A percentile compares a stretch with the other conserved stretches of the same genome.
phyloP scores from a whole-genome alignment of 2,329 filamentous ascomycete genomes.

The Zasmidium citrigriseum region DNA sequence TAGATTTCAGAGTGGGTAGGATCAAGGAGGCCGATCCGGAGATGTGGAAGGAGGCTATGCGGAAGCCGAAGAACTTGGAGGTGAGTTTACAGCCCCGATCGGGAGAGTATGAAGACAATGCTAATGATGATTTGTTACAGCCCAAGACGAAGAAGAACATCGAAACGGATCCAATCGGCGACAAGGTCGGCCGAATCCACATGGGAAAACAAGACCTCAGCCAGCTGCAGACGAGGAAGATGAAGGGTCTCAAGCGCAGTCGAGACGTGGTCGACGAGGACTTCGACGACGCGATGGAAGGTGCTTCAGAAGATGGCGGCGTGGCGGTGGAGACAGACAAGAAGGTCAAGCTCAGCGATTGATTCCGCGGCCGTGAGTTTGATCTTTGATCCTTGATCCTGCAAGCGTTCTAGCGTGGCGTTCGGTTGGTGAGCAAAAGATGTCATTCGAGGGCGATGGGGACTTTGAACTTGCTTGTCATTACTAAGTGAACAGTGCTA shows the following conservation, averaged over 20 bases:
- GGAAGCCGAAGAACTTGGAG: slow-evolving; percentile 73
- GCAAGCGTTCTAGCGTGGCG: slow-evolving; percentile 18
- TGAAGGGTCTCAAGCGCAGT: slow-evolving; percentile 94
- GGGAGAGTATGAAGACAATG: neutral
- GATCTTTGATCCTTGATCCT: no score
- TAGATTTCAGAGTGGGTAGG: slow-evolving; percentile 87
- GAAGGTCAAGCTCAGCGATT: slow-evolving; percentile 26
- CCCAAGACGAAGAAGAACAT: slow-evolving; percentile 91
- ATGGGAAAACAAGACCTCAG: slow-evolving; percentile 85
- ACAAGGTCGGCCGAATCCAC: slow-evolving; percentile 94
- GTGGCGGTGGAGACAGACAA: slow-evolving; percentile 24
- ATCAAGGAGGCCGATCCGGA: slow-evolving; percentile 74
- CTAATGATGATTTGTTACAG: slow-evolving; percentile 34
- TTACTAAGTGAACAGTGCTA: no score
- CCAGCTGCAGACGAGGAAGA: slow-evolving; percentile 92
- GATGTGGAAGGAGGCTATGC: slow-evolving; percentile 86
- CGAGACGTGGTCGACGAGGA: slow-evolving; percentile 64
- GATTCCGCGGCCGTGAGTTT: slow-evolving; percentile 2
- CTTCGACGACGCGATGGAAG: slow-evolving; percentile 42
- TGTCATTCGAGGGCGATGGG: no score
- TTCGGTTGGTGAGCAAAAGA: slow-evolving; percentile 7
- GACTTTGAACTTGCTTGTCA: no score
- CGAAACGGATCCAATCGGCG: slow-evolving; percentile 84
- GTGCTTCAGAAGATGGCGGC: slow-evolving; percentile 18
- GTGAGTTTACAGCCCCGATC: slow-evolving; percentile 48